Evolutionary conservation across 345 rosid genomes (phyloP).

Genomic region (Sisymbrium irio): DNA sequence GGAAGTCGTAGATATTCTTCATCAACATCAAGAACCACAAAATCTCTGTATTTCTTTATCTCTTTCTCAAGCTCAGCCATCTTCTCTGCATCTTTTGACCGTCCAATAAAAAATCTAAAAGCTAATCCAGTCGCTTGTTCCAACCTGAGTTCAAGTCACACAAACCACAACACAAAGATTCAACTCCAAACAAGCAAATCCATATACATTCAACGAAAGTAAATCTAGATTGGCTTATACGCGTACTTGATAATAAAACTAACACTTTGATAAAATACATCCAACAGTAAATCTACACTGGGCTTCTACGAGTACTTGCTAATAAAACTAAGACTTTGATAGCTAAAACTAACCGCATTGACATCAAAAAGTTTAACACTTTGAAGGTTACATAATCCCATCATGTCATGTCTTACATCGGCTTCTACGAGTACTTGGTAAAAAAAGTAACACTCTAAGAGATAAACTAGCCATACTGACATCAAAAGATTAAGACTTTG

Average conservation of each 20-base stretch:
- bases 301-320: no score
- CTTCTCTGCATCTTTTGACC: constrained; percentile 57
- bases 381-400: not conserved
- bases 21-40: constrained; percentile 65
- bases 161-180: not conserved
- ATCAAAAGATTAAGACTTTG: not conserved
- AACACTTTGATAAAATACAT: not conserved
- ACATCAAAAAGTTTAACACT: not conserved
- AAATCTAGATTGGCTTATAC: no score
- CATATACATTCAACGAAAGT: no score
- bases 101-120: constrained; percentile 75
- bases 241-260: no score
- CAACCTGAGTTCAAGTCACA: constrained; percentile 43
- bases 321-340: not conserved
- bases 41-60: constrained; percentile 60
- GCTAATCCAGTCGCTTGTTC: constrained; percentile 90
- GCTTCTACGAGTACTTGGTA: no score
- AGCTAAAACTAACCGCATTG: not conserved
- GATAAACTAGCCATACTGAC: no score
- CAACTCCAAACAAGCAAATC: not conserved
- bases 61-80: constrained; percentile 66
- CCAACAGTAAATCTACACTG: not conserved
- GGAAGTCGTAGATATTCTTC: constrained; percentile 70
- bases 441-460: no score
- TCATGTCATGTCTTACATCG: no score